phyloP scores from a whole-genome alignment of 2,329 filamentous ascomycete species.

The Epichloe typhina region DNA sequence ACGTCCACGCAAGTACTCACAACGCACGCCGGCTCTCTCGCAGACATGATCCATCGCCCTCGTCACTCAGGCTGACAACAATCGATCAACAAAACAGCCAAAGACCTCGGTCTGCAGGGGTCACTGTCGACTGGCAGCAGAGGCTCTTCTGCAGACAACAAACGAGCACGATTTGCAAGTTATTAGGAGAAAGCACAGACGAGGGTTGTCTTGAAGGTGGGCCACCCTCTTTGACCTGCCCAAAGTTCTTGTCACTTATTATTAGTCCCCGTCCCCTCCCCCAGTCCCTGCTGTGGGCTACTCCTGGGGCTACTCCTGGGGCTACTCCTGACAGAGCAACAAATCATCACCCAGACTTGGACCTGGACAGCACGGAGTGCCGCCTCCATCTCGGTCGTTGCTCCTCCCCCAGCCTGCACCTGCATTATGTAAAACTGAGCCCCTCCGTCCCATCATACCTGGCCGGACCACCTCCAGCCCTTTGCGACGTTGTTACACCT shows the following conservation, averaged over 20 bases:
- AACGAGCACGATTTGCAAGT: not conserved
- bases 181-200: not conserved
- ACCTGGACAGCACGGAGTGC: not conserved
- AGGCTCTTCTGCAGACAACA: constrained; percentile 2
- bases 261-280: not conserved
- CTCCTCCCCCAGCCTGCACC: not conserved
- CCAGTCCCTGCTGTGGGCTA: not conserved
- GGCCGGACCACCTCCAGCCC: not conserved
- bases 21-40: no score
- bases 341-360: not conserved
- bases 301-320: not conserved
- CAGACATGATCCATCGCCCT: no score
- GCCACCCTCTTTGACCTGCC: not conserved
- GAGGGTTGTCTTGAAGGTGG: constrained; percentile 3
- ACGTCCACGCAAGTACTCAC: no score
- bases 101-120: not conserved
- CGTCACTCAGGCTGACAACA: no score
- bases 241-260: not conserved
- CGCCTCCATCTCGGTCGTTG: not conserved
- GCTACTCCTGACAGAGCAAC: not conserved
- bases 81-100: not conserved
- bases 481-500: not conserved
- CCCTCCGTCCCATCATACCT: constrained; percentile 8
- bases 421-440: constrained; percentile 6
- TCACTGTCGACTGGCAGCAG: not conserved